phyloP scores from a whole-genome alignment of 2,329 filamentous ascomycete species.

The Berkeleyomyces basicola region DNA sequence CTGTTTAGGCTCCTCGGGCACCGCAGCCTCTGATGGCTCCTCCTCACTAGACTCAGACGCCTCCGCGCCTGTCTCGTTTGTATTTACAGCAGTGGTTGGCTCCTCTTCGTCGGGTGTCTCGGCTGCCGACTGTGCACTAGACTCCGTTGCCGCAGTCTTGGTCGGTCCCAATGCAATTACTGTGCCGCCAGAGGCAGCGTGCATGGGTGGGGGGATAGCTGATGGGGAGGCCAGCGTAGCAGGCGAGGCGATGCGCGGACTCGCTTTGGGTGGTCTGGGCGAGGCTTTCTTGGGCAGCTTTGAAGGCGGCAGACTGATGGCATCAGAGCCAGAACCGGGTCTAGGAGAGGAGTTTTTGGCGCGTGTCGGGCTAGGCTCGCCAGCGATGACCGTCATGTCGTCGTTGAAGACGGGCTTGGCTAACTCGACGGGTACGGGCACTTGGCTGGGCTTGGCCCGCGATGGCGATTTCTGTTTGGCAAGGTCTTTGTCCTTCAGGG shows the following conservation, averaged over 20 bases:
- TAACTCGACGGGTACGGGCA: conserved; percentile 5
- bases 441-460: background rate
- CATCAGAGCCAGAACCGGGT: background rate
- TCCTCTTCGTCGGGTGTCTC: background rate
- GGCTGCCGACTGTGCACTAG: background rate
- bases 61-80: background rate
- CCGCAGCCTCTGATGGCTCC: background rate
- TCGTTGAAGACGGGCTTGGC: background rate
- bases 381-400: background rate
- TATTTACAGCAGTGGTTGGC: background rate
- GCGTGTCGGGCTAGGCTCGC: background rate
- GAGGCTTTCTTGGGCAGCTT: conserved; percentile 12
- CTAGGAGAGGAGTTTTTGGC: conserved; percentile 9
- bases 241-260: conserved; percentile 1
- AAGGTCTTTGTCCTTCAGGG: background rate
- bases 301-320: conserved; percentile 7
- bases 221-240: background rate
- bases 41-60: background rate
- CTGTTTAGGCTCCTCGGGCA: background rate
- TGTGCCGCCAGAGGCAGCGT: conserved; percentile 6
- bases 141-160: background rate
- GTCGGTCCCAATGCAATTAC: background rate
- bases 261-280: conserved; percentile 4
- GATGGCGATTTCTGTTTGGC: background rate
- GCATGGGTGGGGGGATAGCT: conserved; percentile 6